Base-by-base conservation (phyloP, 768 basidiomycete species). In the Mycena rosella region DNA sequence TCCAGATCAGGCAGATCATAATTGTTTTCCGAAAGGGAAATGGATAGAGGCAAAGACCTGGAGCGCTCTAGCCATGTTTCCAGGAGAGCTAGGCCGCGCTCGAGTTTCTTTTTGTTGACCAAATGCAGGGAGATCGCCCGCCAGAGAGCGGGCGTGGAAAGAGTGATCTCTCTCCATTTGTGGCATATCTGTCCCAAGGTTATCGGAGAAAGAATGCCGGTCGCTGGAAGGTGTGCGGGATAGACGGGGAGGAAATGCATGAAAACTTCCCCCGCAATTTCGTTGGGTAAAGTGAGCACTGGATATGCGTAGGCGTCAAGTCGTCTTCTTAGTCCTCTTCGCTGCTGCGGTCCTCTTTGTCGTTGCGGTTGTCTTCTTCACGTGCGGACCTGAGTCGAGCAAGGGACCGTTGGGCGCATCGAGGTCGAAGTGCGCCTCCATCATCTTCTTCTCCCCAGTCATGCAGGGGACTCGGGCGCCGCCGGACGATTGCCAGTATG, bases 81-180 rank as follows among this genome's bases (percentile, higher is more conserved):
- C 9, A 63, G n/a, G 7, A 24, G 20, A 22, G 29, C 17, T 14
- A 40, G 38, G 14, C 17, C 38, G 17, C 5, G 14, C 38, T 40
- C 14, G 14, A 18, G n/a, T n/a, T n/a, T n/a, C n/a, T n/a, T n/a
- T n/a, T n/a, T n/a, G n/a, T n/a, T n/a, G n/a, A n/a, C n/a, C n/a
- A n/a, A n/a, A n/a, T n/a, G n/a, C 6, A 20, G 10, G 9, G 60
- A 51, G 1, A 62, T n/a, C 14, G 61, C 61, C 13, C 53, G 53
- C 61, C 61, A 55, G 8, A 63, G 61, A 5, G 14, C 10, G 18
- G 61, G 61, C 3, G 53, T 63, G 10, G 42, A 22, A 1, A 54
- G 30, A 8, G 61, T 42, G 14, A 63, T 38, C 0, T 45, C 44
- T 27, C 61, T 22, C 61, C 61, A 47, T 27, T 30, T 24, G 24